Evolutionary conservation across 2,329 filamentous ascomycete genomes (phyloP), one percentile per base, ranked within the genome.

Genomic region (Mollisia scopiformis): DNA sequence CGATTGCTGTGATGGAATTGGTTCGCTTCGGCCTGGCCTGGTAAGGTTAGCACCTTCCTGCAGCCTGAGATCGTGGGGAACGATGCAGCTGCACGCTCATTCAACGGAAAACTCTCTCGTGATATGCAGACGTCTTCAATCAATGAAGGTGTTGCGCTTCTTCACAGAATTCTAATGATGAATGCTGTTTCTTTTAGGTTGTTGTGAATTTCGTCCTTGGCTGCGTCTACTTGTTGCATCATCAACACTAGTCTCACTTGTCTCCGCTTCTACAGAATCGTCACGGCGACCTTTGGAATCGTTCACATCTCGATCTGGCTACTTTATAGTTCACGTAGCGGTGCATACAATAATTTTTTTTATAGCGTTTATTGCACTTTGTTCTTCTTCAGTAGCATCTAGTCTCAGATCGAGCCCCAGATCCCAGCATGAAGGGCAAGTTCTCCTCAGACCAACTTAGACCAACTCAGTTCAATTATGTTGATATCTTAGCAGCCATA

Each of bases 401-500:
- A 35, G 2, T 35, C n/a, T n/a, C n/a, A n/a, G 11, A 10, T 47
- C 6, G 25, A 25, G 28, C 11, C 28, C 19, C 37, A 21, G 16
- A 13, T 3, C 6, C 31, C 47, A 59, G 13, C 19, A 64, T 64
- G 62, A 64, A 64, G 59, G 62, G 62, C 49, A 55, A 31, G 39
- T 43, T n/a, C 11, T 35, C 31, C 21, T 35, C 19, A 37, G 10
- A n/a, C n/a, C n/a, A n/a, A n/a, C n/a, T 50, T 11, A 5, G n/a
- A n/a, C 2, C 10, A 16, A 6, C 27, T 31, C 14, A 46, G 19
- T 10, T 31, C 27, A 33, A 25, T 8, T 28, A 21, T 33, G 35
- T 39, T 56, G 62, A 62, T 75, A 68, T 62, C 54, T 56, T 61
- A 62, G 56, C 72, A 97, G 95, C 93, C 57, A 91, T 99, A 62